Evolutionary conservation across 1,284 basidiomycete species (phyloP), one percentile per base, ranked within the genome.

Genomic region (Ustilago cynodontis): DNA sequence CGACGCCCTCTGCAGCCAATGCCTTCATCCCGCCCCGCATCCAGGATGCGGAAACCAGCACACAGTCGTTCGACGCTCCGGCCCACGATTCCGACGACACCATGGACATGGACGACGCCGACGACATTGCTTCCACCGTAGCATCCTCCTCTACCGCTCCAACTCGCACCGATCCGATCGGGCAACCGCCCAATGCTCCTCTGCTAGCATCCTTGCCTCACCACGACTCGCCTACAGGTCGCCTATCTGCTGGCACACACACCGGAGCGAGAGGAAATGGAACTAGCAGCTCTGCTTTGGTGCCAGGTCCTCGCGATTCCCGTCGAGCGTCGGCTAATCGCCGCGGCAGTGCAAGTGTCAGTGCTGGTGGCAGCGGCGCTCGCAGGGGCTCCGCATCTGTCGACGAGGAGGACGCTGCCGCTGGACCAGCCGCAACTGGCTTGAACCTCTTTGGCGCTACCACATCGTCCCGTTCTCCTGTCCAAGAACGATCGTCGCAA

Each of bases 31-130:
- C 72, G 0, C 67, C 72, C 35, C 67, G 57, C 1, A 22, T 51
- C 13, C 39, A 51, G 7, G 41, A 56, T 16, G 41, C 54, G 20
- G 49, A 53, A 2, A 18, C 26, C 11, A 52, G 28, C 47, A 26
- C 13, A n/a, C 37, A 51, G 35, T 37, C 35, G 14, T 16, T 14
- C 14, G 35, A 37, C 9, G 35, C 35, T 37, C 35, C 7, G 9
- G 14, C 16, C 33, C 29, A 39, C 45, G 22, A 66, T 26, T 51
- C 61, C 3, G 74, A 77, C 47, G 54, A 62, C 22, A 69, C 69
- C 18, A 77, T 77, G 74, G 74, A 77, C 47, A 72, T 77, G 74
- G 74, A 77, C 29, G 65, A 65, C 5, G 58, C 54, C n/a, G 65
- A 71, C 43, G 55, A 61, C 10, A 37, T 59, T 29, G 39, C 28